Conservation (phyloP, 2,329 filamentous ascomycete species). For the Beauveria caledonica region DNA sequence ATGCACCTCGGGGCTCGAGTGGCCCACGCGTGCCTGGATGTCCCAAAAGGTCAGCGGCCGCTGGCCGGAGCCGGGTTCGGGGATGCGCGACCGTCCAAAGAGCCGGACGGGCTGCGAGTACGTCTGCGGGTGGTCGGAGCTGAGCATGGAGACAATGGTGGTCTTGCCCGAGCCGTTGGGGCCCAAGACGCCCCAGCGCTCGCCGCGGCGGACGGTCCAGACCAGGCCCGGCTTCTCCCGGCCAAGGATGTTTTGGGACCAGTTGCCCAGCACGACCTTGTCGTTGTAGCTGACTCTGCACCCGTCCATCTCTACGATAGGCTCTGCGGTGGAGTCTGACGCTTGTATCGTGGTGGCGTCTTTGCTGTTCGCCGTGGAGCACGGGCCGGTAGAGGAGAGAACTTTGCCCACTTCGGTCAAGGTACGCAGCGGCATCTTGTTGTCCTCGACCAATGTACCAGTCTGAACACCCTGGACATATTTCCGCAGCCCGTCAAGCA, state of each 20-base stretch:
- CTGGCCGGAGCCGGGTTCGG: conserved; percentile 55
- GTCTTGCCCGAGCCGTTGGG: conserved; percentile 96
- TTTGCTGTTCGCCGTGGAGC: conserved; percentile 8
- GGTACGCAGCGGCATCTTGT: conserved; percentile 38
- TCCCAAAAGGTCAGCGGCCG: conserved; percentile 85
- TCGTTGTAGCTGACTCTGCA: conserved; percentile 73
- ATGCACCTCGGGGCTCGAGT: conserved; percentile 90
- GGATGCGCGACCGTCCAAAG: conserved; percentile 75
- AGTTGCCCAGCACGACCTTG: conserved; percentile 73
- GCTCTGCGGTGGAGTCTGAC: conserved; percentile 42
- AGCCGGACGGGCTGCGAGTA: conserved; percentile 83
- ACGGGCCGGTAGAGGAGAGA: conserved; percentile 21
- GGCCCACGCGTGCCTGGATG: conserved; percentile 80
- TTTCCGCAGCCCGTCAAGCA: conserved; percentile 45
- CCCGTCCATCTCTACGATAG: conserved; percentile 79
- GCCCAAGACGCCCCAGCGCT: conserved; percentile 88
- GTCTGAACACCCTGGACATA: conserved; percentile 40
- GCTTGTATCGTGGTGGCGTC: conserved; percentile 14
- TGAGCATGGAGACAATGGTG: conserved; percentile 83
- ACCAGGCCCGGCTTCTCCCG: conserved; percentile 54
- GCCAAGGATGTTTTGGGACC: conserved; percentile 50
- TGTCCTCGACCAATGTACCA: conserved; percentile 37
- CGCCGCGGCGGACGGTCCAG: conserved; percentile 75
- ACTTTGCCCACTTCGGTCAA: conserved; percentile 42
- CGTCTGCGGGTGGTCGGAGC: conserved; percentile 90